Conservation (phyloP, 768 basidiomycete species). For the Mycena pura region DNA sequence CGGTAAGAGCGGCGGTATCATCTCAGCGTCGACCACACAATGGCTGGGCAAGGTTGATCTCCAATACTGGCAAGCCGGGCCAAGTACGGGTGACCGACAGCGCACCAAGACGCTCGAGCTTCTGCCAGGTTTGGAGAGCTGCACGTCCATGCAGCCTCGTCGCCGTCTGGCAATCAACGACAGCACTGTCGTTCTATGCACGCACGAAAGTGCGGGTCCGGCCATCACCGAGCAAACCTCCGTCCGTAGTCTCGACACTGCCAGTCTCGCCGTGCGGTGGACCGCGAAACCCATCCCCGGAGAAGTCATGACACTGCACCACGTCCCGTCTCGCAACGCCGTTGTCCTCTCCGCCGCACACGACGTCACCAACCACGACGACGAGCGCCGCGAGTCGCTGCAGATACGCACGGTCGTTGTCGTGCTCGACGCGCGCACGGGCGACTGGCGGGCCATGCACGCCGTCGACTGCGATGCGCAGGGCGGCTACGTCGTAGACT, state of each 20-base stretch:
- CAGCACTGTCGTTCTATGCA: slow-evolving; percentile 16
- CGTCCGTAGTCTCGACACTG: slow-evolving; percentile 9
- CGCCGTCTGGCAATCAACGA: slow-evolving; percentile 10
- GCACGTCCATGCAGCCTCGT: slow-evolving; percentile 7
- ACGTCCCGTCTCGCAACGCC: slow-evolving; percentile 2
- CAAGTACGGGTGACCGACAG: slow-evolving; percentile 1
- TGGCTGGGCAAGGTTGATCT: slow-evolving; percentile 16
- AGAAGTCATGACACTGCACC: slow-evolving; percentile 8
- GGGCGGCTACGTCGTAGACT: slow-evolving; percentile 9
- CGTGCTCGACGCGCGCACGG: slow-evolving; percentile 16
- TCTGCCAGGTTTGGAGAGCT: slow-evolving; percentile 8
- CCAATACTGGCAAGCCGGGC: slow-evolving; percentile 7
- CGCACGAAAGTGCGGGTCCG: slow-evolving; percentile 6
- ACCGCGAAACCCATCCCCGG: slow-evolving; percentile 12
- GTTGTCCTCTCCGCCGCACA: slow-evolving; percentile 15
- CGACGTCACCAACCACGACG: slow-evolving; percentile 13
- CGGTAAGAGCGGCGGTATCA: slow-evolving; percentile 5
- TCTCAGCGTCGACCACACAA: slow-evolving; percentile 13
- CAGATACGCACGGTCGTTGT: slow-evolving; percentile 12
- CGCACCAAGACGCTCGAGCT: slow-evolving; percentile 18
- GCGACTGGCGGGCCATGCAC: slow-evolving; percentile 14
- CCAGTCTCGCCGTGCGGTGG: slow-evolving; percentile 11
- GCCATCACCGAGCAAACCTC: slow-evolving; percentile 9
- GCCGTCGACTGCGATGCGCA: slow-evolving; percentile 16
- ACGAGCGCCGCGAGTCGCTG: slow-evolving; percentile 17